Conservation (phyloP, 805 yeast species). For the Wickerhamiella australiensis region DNA sequence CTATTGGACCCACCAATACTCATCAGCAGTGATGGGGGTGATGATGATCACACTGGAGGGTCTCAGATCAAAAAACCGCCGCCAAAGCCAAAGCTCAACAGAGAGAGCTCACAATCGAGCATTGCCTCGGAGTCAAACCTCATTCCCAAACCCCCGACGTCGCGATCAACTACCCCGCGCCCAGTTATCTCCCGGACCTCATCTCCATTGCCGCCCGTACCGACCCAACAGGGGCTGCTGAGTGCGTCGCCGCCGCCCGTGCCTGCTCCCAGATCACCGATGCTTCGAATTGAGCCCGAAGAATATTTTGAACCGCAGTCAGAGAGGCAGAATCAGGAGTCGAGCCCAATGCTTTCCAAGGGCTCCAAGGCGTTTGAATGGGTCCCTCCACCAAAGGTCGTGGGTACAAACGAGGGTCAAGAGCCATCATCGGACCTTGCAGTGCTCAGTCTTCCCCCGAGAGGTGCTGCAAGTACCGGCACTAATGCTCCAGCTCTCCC, state of each 20-base stretch:
- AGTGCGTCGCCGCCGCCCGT: neutral
- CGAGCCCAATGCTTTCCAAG: slow-evolving; percentile 1
- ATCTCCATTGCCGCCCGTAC: slow-evolving; percentile 1
- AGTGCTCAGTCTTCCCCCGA: neutral
- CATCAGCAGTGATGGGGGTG: neutral
- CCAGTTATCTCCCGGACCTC: neutral
- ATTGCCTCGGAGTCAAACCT: neutral
- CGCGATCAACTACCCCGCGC: slow-evolving; percentile 2
- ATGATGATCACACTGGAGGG: too few species aligned
- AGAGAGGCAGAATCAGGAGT: neutral
- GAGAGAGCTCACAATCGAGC: neutral
- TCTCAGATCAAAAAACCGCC: neutral
- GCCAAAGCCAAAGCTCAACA: neutral
- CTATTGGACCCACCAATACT: slow-evolving; percentile 1
- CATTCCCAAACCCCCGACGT: slow-evolving; percentile 5
- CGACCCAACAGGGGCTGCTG: neutral
- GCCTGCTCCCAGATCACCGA: slow-evolving; percentile 1
- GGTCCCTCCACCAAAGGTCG: neutral
- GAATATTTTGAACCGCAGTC: neutral
- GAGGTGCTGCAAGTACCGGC: neutral
- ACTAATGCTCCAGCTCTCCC: neutral
- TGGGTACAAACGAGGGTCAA: neutral
- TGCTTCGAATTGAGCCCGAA: neutral
- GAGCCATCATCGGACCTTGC: neutral
- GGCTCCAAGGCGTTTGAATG: slow-evolving; percentile 1